A percentile compares a stretch with the other conserved stretches of the same genome.
Evolutionary conservation across 768 basidiomycete genomes (phyloP).

Genomic region (Dioszegia hungarica): DNA sequence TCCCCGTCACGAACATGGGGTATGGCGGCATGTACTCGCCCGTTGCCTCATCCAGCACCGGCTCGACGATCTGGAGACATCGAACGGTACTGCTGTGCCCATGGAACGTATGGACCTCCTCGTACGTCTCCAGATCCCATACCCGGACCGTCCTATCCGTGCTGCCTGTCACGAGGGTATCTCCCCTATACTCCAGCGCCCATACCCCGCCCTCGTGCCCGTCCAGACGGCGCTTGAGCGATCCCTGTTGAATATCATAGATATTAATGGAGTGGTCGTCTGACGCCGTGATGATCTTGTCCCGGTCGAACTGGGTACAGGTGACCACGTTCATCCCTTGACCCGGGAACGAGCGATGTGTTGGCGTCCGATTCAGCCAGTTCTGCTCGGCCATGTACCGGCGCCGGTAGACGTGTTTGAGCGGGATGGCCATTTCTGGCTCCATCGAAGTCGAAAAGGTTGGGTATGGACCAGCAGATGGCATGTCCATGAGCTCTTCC

Average conservation of each 20-base stretch:
- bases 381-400: slow-evolving; percentile 72
- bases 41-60: slow-evolving; percentile 74
- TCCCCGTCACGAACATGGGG: slow-evolving; percentile 68
- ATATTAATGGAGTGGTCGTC: slow-evolving; percentile 97
- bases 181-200: slow-evolving; percentile 70
- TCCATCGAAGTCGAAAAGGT: neutral
- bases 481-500: slow-evolving; percentile 37
- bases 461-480: slow-evolving; percentile 27
- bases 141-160: slow-evolving; percentile 90
- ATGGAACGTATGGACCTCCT: slow-evolving; percentile 86
- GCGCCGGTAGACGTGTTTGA: slow-evolving; percentile 86
- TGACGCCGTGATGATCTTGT: slow-evolving; percentile 92
- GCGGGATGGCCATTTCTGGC: slow-evolving; percentile 25
- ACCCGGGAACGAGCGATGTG: slow-evolving; percentile 76
- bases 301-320: slow-evolving; percentile 87
- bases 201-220: slow-evolving; percentile 96
- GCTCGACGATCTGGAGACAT: slow-evolving; percentile 92
- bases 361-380: slow-evolving; percentile 62
- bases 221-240: slow-evolving; percentile 65
- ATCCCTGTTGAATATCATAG: slow-evolving; percentile 80
- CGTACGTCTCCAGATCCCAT: slow-evolving; percentile 75
- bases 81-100: slow-evolving; percentile 96
- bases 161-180: slow-evolving; percentile 75
- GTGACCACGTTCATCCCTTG: slow-evolving; percentile 82
- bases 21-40: slow-evolving; percentile 63